Base-by-base conservation (phyloP, 495 filamentous ascomycete species). In the Aspergillus sclerotiicarbonarius region DNA sequence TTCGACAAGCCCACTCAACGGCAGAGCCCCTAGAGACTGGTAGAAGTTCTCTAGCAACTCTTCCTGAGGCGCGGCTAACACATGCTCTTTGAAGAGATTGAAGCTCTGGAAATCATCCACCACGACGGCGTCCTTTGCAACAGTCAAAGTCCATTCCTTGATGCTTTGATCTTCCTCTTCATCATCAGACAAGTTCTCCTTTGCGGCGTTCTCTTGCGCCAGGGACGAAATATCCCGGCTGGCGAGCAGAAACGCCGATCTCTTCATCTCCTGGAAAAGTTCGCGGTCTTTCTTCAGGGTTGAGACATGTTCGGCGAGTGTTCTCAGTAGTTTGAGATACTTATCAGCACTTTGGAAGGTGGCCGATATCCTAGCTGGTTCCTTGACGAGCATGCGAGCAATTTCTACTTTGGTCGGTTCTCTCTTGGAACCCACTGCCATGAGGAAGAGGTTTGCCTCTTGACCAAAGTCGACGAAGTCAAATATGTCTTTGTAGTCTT, bases 381-480 rank as follows among this genome's bases (percentile, higher is more conserved):
- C 90, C 56, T 78, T 79, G 30, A 88, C 89, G 32, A 93, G 77
- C 66, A 92, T 82, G 9, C 82, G 77, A 3, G 92, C 92, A 64
- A 99, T 80, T 69, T 99, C 94, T 12, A 77, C 66, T 54, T 87
- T 92, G 2, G 86, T 96, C 0, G 95, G 95, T 67, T 98, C 93
- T 52, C 84, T 82, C 67, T 93, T 97, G 4, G 91, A 91, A 3
- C 95, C 95, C 54, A 90, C 88, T 51, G 87, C 87, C 62, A 91
- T 78, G 6, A 99, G 76, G 65, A 99, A 98, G 0, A 87, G 75
- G 63, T 98, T 96, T 4, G 91, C 93, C 64, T 92, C 84, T 51
- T 80, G 69, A 4, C 92, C 91, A 72, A 96, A 97, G 68, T 97
- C 89, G 4, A 98, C 91, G 72, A 96, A 99, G 68, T 97, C 92